Conservation (phyloP, 352 stramenopile species). For the Phytophthora aleatoria region DNA sequence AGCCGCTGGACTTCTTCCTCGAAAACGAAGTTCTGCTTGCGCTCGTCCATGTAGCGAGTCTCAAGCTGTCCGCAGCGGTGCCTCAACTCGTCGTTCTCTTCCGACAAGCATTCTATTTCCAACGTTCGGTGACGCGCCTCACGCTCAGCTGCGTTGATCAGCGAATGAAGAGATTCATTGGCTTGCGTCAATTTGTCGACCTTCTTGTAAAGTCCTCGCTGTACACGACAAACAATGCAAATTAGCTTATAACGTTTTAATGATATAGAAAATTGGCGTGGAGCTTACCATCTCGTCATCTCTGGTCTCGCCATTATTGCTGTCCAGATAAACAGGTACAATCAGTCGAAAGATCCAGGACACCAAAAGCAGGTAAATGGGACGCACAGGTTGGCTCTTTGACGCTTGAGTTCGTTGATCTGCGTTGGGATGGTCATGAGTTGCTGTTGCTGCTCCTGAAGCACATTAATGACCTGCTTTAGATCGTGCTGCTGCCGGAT, state of each 20-base stretch:
- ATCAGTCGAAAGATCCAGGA: slow-evolving; percentile 5
- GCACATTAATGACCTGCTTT: slow-evolving; percentile 79
- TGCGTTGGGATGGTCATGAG: slow-evolving; percentile 72
- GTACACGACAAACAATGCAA: slow-evolving; percentile 14
- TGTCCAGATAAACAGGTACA: slow-evolving; percentile 8
- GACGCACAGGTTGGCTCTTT: slow-evolving; percentile 55
- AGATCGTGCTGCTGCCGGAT: slow-evolving; percentile 84
- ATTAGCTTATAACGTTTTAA: neutral
- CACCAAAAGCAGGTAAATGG: neutral
- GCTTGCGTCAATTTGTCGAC: slow-evolving; percentile 56
- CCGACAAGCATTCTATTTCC: slow-evolving; percentile 74
- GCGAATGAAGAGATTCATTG: slow-evolving; percentile 70
- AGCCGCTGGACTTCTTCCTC: slow-evolving; percentile 70
- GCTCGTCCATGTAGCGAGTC: slow-evolving; percentile 70
- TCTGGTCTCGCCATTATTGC: slow-evolving; percentile 35
- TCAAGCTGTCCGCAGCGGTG: slow-evolving; percentile 68
- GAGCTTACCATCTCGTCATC: slow-evolving; percentile 61
- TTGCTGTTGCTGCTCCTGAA: slow-evolving; percentile 82
- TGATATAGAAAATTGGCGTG: neutral
- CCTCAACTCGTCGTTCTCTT: slow-evolving; percentile 81
- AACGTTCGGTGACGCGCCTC: slow-evolving; percentile 63
- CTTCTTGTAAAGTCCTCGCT: slow-evolving; percentile 69
- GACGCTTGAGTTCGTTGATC: slow-evolving; percentile 65
- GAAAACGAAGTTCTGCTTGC: slow-evolving; percentile 59
- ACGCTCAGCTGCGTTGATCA: slow-evolving; percentile 65